Percentiles rank a stretch among this genome's conserved stretches.
These are phyloP conservation scores for Tolypocladium tundrense DNA, from an alignment of 2,329 filamentous ascomycete species.

Conservation along the genomic window DNA sequence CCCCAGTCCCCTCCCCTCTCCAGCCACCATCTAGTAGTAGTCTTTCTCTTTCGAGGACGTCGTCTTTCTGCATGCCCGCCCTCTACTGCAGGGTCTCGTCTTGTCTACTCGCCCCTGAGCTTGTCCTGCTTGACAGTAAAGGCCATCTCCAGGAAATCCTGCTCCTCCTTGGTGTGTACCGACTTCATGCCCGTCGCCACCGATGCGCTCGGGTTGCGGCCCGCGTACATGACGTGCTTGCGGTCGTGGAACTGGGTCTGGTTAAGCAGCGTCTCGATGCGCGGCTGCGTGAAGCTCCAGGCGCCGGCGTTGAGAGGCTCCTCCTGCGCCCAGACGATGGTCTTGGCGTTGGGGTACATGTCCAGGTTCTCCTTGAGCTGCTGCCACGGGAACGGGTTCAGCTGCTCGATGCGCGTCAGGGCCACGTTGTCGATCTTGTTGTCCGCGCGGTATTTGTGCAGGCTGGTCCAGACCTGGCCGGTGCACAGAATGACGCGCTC, in stretches of 20 bases:
- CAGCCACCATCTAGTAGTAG: not conserved
- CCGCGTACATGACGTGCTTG: slow-evolving; percentile 95
- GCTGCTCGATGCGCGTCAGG: slow-evolving; percentile 91
- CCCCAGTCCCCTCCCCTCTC: not conserved
- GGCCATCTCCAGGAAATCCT: slow-evolving; percentile 62
- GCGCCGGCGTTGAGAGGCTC: slow-evolving; percentile 95
- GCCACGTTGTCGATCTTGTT: slow-evolving; percentile 84
- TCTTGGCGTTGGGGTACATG: slow-evolving; percentile 93
- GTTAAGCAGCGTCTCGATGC: slow-evolving; percentile 93
- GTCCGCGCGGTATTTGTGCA: slow-evolving; percentile 82
- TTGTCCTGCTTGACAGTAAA: slow-evolving; percentile 58
- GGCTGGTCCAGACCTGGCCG: slow-evolving; percentile 85
- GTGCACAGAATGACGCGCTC: slow-evolving; percentile 91
- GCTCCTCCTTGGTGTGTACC: slow-evolving; percentile 84
- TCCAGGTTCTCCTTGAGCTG: slow-evolving; percentile 95
- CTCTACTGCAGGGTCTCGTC: not conserved
- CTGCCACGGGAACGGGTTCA: slow-evolving; percentile 98
- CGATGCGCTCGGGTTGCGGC: slow-evolving; percentile 83
- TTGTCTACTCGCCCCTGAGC: slow-evolving; percentile 52
- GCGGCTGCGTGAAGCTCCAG: slow-evolving; percentile 95
- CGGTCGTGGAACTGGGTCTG: slow-evolving; percentile 84
- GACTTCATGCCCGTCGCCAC: slow-evolving; percentile 90
- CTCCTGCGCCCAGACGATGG: slow-evolving; percentile 94
- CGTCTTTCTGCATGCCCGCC: not conserved
- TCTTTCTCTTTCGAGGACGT: not conserved